Percentiles rank a stretch among this genome's conserved stretches.
These are phyloP conservation scores for Colletotrichum sp. DNA, from an alignment of 2,329 filamentous ascomycete species.

Conservation along the genomic window DNA sequence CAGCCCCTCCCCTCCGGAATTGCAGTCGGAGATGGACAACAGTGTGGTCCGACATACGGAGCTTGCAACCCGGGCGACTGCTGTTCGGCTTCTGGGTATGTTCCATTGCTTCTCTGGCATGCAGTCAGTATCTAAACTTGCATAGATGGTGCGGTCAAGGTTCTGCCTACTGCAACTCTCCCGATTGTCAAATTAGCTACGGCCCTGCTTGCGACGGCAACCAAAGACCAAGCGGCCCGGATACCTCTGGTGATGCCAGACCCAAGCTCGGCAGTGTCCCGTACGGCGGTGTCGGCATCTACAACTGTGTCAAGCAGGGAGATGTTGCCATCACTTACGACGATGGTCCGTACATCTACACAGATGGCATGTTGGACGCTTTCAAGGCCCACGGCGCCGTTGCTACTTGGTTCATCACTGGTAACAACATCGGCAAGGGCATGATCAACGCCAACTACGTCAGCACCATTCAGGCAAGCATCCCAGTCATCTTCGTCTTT, in stretches of 20 bases:
- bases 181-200: constrained; percentile 32
- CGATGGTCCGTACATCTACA: constrained; percentile 41
- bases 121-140: background rate
- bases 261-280: constrained; percentile 30
- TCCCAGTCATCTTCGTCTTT: no score
- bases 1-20: background rate
- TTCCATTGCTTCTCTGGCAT: background rate
- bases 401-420: constrained; percentile 43
- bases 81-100: constrained; percentile 37
- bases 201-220: constrained; percentile 35
- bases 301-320: constrained; percentile 30
- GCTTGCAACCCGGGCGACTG: constrained; percentile 36
- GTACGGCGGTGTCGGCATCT: constrained; percentile 36
- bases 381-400: constrained; percentile 34
- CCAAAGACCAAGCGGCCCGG: constrained; percentile 27
- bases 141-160: constrained; percentile 32
- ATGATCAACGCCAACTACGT: constrained; percentile 35
- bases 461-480: constrained; percentile 40
- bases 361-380: constrained; percentile 35
- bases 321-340: constrained; percentile 42
- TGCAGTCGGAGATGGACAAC: constrained; percentile 5
- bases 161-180: constrained; percentile 26
- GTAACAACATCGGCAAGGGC: constrained; percentile 37
- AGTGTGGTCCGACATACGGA: constrained; percentile 31
- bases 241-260: constrained; percentile 27